These are phyloP conservation scores for Lactarius deliciosus DNA, from an alignment of 768 basidiomycete genomes.

Conservation along the genomic window DNA sequence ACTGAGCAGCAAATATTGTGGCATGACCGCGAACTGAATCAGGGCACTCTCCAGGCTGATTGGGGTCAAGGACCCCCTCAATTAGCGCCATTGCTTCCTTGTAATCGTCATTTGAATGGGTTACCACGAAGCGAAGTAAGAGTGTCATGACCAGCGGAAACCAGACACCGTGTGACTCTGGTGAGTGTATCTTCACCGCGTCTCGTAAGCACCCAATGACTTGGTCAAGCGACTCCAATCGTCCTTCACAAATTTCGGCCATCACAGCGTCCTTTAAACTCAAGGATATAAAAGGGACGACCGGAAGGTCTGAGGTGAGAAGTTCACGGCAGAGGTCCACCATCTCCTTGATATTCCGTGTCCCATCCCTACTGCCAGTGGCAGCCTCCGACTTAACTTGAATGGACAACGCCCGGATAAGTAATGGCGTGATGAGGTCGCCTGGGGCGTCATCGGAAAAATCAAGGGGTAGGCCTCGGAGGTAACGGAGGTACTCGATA, in stretches of 20 bases:
- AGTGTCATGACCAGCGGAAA: not conserved
- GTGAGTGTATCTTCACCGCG: not conserved
- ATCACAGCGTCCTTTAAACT: not conserved
- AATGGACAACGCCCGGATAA: not conserved
- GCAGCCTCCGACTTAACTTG: not conserved
- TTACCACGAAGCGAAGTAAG: not conserved
- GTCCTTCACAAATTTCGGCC: not conserved
- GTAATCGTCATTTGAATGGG: not conserved
- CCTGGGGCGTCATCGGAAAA: too few species aligned
- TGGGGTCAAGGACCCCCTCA: not conserved
- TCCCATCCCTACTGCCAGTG: not conserved
- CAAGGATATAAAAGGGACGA: not conserved
- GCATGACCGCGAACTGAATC: not conserved
- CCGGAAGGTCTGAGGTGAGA: not conserved
- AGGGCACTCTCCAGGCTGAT: not conserved
- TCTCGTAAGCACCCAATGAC: not conserved
- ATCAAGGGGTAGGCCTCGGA: not conserved
- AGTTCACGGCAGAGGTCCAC: not conserved
- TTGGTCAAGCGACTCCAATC: not conserved
- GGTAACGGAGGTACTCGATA: not conserved
- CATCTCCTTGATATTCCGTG: not conserved
- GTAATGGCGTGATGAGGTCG: not conserved
- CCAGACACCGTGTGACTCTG: not conserved
- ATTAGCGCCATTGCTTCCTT: not conserved
- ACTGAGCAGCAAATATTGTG: not conserved